Evolutionary conservation across 306 rosid species (phyloP).

Genomic region (Rosa multiflora): DNA sequence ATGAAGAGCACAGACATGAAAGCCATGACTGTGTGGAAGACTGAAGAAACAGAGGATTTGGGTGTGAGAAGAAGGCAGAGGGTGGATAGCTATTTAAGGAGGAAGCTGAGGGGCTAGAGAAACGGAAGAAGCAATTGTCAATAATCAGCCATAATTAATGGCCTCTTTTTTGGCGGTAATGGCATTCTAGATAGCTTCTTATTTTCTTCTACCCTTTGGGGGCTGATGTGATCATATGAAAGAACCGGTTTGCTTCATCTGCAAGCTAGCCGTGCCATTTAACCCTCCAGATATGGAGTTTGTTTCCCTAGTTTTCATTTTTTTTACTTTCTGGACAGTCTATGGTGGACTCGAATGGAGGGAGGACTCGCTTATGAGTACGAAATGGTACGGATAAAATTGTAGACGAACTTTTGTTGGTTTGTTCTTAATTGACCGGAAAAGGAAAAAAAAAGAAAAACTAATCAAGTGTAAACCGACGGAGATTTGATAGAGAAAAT

Average conservation of each 20-base stretch:
- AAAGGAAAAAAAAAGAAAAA: no score
- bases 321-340: background rate
- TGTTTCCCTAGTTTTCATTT: background rate
- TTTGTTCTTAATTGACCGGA: background rate
- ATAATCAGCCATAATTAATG: conserved; percentile 36
- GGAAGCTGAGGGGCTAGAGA: background rate
- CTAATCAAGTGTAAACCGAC: background rate
- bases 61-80: conserved; percentile 2
- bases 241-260: conserved; percentile 52
- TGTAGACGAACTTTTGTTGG: background rate
- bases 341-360: conserved; percentile 1
- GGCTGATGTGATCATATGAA: conserved; percentile 12
- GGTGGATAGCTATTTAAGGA: background rate
- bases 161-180: conserved; percentile 24
- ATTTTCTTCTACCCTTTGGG: background rate
- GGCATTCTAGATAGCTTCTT: background rate
- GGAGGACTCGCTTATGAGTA: conserved; percentile 2
- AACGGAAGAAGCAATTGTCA: background rate
- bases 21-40: conserved; percentile 32
- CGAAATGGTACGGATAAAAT: conserved; percentile 1
- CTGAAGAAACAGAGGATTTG: background rate
- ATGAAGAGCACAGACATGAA: conserved; percentile 20
- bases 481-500: no score
- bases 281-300: background rate
- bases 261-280: conserved; percentile 49